phyloP scores from a whole-genome alignment of 2,329 filamentous ascomycete species.

The Teratosphaeriaceae sp. region DNA sequence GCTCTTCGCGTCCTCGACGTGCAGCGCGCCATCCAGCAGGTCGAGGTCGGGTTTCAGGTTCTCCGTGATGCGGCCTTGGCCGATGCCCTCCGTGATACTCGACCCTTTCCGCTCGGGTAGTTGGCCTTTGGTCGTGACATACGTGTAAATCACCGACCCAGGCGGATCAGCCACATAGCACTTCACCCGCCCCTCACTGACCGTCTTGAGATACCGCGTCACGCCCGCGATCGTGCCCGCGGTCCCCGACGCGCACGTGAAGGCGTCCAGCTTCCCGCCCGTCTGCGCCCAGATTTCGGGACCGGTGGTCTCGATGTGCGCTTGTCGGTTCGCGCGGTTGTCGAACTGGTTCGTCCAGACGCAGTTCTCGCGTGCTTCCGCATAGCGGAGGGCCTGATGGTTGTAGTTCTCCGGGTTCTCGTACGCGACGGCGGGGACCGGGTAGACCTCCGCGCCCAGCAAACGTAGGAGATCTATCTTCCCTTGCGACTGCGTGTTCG shows the following conservation, averaged over 20 bases:
- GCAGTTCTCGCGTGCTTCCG: constrained; percentile 76
- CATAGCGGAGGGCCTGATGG: constrained; percentile 86
- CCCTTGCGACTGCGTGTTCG: constrained; percentile 94
- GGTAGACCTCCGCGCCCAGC: constrained; percentile 90
- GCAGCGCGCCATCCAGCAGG: constrained; percentile 74
- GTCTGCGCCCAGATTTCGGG: constrained; percentile 98
- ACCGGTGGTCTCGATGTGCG: constrained; percentile 93
- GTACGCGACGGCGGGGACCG: constrained; percentile 91
- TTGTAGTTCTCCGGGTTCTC: constrained; percentile 97
- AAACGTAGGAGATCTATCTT: constrained; percentile 91
- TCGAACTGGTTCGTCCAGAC: constrained; percentile 99
- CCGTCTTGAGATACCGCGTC: constrained; percentile 82
- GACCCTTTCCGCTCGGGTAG: constrained; percentile 74
- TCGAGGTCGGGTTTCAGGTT: constrained; percentile 82
- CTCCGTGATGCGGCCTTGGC: constrained; percentile 92
- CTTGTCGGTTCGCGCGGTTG: constrained; percentile 86
- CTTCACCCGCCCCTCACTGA: constrained; percentile 71
- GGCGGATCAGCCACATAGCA: constrained; percentile 90
- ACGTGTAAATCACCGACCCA: constrained; percentile 86
- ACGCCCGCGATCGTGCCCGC: constrained; percentile 85
- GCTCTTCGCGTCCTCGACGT: constrained; percentile 85
- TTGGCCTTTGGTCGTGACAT: constrained; percentile 79
- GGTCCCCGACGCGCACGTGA: constrained; percentile 92
- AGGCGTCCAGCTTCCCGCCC: constrained; percentile 76
- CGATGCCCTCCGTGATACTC: constrained; percentile 96